Percentiles rank a stretch among this genome's conserved stretches.
phyloP scores from a whole-genome alignment of 2,329 filamentous ascomycete species.

The Exophiala sp. region DNA sequence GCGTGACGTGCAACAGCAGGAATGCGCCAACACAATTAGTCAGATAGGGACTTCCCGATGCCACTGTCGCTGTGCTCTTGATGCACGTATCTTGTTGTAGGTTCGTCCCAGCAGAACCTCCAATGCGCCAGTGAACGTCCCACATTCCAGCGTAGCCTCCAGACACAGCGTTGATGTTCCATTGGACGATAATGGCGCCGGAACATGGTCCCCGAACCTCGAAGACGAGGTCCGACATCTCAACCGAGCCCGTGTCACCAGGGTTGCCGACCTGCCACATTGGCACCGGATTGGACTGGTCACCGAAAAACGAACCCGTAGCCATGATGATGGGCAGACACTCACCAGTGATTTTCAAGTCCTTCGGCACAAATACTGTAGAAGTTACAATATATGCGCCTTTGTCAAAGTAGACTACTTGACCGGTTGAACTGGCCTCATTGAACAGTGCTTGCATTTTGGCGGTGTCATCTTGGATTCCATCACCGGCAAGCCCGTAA shows the following conservation, averaged over 20 bases:
- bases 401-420: slow-evolving; percentile 72
- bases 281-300: slow-evolving; percentile 27
- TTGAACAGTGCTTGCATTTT: slow-evolving; percentile 58
- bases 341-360: slow-evolving; percentile 60
- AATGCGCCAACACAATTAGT: slow-evolving; percentile 33
- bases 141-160: slow-evolving; percentile 33
- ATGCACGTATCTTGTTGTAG: slow-evolving; percentile 34
- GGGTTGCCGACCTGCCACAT: slow-evolving; percentile 32
- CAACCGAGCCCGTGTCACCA: slow-evolving; percentile 35
- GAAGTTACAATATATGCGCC: slow-evolving; percentile 68
- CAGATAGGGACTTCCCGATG: slow-evolving; percentile 27
- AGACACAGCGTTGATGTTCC: slow-evolving; percentile 33
- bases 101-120: slow-evolving; percentile 36
- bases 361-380: slow-evolving; percentile 64
- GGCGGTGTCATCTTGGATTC: slow-evolving; percentile 54
- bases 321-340: slow-evolving; percentile 37
- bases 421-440: slow-evolving; percentile 42
- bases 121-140: slow-evolving; percentile 39
- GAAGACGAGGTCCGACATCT: slow-evolving; percentile 38
- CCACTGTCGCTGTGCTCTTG: slow-evolving; percentile 31
- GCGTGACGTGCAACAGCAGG: slow-evolving; percentile 62
- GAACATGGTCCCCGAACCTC: slow-evolving; percentile 35
- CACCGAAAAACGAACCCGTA: slow-evolving; percentile 31
- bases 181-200: slow-evolving; percentile 37
- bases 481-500: slow-evolving; percentile 50